Conservation (phyloP, 805 yeast species). For the Metschnikowia santaceciliae region DNA sequence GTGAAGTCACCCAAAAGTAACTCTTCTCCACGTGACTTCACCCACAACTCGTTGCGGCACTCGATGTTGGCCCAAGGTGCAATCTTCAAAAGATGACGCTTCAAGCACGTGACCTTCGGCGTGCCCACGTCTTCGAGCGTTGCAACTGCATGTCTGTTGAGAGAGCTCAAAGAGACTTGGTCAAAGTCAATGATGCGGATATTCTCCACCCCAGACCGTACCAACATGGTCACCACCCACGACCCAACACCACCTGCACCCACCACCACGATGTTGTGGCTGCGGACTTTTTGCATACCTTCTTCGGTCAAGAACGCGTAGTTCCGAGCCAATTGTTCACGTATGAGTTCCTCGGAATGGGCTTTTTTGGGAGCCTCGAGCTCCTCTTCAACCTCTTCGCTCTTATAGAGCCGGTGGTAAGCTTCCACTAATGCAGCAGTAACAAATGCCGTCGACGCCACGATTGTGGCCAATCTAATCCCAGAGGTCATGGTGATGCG, state of each 20-base stretch:
- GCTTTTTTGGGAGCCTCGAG: background rate
- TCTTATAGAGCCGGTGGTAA: constrained; percentile 6
- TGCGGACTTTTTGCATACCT: constrained; percentile 71
- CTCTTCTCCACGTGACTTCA: constrained; percentile 56
- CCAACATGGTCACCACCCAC: constrained; percentile 88
- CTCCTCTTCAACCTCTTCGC: background rate
- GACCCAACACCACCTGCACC: constrained; percentile 99
- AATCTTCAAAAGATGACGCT: constrained; percentile 58
- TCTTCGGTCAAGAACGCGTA: constrained; percentile 87
- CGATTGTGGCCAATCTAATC: constrained; percentile 7
- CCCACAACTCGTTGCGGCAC: constrained; percentile 75
- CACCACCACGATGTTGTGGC: constrained; percentile 67
- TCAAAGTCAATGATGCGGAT: constrained; percentile 88
- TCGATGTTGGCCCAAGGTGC: constrained; percentile 96
- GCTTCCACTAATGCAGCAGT: constrained; percentile 13
- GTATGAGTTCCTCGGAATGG: constrained; percentile 65
- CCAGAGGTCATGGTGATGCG: constrained; percentile 7
- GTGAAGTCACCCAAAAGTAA: constrained; percentile 48
- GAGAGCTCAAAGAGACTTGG: constrained; percentile 87
- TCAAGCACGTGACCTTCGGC: constrained; percentile 80
- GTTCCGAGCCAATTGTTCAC: constrained; percentile 91
- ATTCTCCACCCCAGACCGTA: constrained; percentile 82
- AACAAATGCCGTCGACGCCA: constrained; percentile 9
- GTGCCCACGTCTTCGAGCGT: constrained; percentile 88
- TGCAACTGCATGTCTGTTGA: constrained; percentile 95